Evolutionary conservation across 768 basidiomycete species (phyloP), one percentile per base, ranked within the genome.

Genomic region (Lanmaoa pseudosensibilis): DNA sequence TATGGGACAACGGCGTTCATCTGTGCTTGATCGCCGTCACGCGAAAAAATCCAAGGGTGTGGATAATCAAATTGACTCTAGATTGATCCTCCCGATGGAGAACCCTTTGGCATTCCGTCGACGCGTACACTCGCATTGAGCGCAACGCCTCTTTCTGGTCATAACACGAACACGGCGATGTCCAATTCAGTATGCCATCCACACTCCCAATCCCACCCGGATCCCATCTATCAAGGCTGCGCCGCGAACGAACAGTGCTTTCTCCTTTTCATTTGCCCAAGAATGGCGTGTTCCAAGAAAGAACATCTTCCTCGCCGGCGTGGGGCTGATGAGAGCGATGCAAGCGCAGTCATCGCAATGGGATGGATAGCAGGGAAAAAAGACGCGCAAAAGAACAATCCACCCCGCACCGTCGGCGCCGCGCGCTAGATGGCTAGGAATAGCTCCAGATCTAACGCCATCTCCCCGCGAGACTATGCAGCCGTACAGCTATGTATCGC

Each of bases 311-410:
- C 1, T 32, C 23, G 25, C 33, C 7, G 19, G 5, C 18, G 15
- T 36, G 50, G 19, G 38, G 53, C 38, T 37, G 23, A 41, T 38
- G 21, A 37, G 18, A 39, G 58, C 54, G n/a, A 47, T 51, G 40
- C 37, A 2, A 7, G 41, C 54, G 38, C 39, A 36, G 50, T 46
- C 45, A 13, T 18, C 5, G 13, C 30, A 1, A 47, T 21, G 39
- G 30, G 19, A 46, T 23, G 32, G 38, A 44, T 4, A 6, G n/a
- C 48, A 30, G 23, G 25, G 30, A 34, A 30, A 12, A 7, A 2
- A 47, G 25, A 43, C 32, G 25, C 46, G 9, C 25, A 13, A 15
- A 33, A 23, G 5, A 18, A 19, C 2, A 21, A 6, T 23, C 13
- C n/a, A n/a, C n/a, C 21, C 34, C 12, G 16, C 32, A 12, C 18